Percentiles rank a stretch among this genome's conserved stretches.
Evolutionary conservation across 2,329 filamentous ascomycete genomes (phyloP).

Genomic region (Cladosporium sp.): DNA sequence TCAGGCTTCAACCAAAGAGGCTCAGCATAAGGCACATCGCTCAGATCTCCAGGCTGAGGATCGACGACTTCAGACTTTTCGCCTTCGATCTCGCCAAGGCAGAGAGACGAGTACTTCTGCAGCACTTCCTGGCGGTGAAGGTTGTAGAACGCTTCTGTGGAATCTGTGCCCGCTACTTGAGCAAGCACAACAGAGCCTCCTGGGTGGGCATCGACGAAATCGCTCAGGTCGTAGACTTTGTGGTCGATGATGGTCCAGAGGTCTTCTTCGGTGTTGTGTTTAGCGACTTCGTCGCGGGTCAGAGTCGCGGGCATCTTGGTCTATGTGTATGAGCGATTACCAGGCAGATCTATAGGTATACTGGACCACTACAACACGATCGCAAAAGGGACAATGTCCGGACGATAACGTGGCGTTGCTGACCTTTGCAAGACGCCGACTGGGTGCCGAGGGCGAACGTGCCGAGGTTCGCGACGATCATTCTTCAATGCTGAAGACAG

Average conservation of each 20-base stretch:
- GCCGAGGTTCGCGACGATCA: neutral
- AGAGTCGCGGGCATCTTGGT: neutral
- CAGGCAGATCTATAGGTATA: neutral
- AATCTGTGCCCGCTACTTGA: constrained; percentile 77
- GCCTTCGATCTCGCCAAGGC: constrained; percentile 69
- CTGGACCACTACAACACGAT: too few species aligned
- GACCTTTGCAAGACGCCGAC: neutral
- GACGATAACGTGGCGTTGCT: neutral
- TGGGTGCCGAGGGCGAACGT: constrained; percentile 5
- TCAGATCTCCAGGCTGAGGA: constrained; percentile 66
- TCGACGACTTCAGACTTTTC: constrained; percentile 72
- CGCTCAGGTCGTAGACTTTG: constrained; percentile 79
- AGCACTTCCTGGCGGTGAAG: constrained; percentile 89
- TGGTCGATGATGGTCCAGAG: constrained; percentile 83
- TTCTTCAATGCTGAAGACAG: too few species aligned
- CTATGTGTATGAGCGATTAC: neutral
- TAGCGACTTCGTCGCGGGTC: constrained; percentile 27
- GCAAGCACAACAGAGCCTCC: constrained; percentile 74
- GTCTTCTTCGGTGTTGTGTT: constrained; percentile 69
- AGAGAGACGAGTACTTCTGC: constrained; percentile 69
- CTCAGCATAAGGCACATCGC: constrained; percentile 76
- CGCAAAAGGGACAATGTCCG: constrained; percentile 14
- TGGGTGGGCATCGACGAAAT: constrained; percentile 81
- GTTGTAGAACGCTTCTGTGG: constrained; percentile 83
- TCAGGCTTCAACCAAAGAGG: constrained; percentile 74